These are phyloP conservation scores for Boletus reticulatus DNA, from an alignment of 768 basidiomycete species.

Conservation along the genomic window DNA sequence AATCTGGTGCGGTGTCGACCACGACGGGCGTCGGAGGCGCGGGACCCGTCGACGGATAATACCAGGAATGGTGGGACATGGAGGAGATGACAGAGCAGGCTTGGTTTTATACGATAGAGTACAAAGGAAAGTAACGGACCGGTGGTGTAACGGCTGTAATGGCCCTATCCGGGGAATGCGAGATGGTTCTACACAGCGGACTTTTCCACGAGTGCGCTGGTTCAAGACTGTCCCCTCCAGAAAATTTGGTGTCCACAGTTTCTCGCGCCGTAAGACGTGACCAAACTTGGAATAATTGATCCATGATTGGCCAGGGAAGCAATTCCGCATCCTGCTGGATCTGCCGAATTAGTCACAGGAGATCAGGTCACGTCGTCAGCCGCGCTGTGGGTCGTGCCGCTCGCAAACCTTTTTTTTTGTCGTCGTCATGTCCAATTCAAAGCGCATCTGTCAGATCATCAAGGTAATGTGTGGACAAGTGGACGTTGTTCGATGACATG, in stretches of 20 bases:
- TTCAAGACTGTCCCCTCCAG: conserved; percentile 93
- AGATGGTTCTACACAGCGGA: conserved; percentile 59
- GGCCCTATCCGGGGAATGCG: conserved; percentile 86
- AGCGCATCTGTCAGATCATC: conserved; percentile 72
- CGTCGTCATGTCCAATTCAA: conserved; percentile 18
- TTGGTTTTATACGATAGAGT: conserved; percentile 11
- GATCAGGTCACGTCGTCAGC: conserved; percentile 82
- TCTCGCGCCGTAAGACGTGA: conserved; percentile 63
- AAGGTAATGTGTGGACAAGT: conserved; percentile 39
- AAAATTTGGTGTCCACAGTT: conserved; percentile 85
- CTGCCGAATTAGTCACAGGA: conserved; percentile 92
- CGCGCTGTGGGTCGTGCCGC: conserved; percentile 76
- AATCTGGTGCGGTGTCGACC: neutral
- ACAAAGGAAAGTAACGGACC: conserved; percentile 6
- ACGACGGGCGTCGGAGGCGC: conserved; percentile 11
- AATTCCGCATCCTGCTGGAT: conserved; percentile 88
- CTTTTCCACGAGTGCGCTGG: conserved; percentile 73
- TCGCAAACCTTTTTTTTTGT: conserved; percentile 63
- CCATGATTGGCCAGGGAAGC: conserved; percentile 88
- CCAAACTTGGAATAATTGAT: conserved; percentile 77
- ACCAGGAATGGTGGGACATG: conserved; percentile 1
- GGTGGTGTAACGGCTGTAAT: conserved; percentile 74
- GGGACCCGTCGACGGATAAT: neutral
- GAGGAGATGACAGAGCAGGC: neutral
- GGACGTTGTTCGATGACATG: neutral